A percentile compares a stretch with the other conserved stretches of the same genome.
These are phyloP conservation scores for Drechslerella coelobrocha DNA, from an alignment of 2,329 filamentous ascomycete genomes.

Conservation along the genomic window DNA sequence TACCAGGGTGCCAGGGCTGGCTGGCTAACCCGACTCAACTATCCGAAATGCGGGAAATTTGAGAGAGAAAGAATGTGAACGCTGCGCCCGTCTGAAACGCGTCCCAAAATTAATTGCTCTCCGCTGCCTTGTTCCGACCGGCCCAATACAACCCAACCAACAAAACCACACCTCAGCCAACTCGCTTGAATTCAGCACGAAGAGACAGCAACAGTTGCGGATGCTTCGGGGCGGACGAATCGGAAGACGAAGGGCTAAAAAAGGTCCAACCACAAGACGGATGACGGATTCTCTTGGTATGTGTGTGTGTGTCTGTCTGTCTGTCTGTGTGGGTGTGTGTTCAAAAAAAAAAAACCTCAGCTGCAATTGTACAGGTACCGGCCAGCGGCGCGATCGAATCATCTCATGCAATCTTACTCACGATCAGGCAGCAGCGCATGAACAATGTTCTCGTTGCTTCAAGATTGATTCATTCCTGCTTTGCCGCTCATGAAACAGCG, in stretches of 20 bases:
- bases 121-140: not conserved
- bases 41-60: constrained; percentile 6
- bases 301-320: not conserved
- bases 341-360: too few relatives aligned
- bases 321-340: too few relatives aligned
- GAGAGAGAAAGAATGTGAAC: not conserved
- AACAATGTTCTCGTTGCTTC: constrained; percentile 17
- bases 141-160: too few relatives aligned
- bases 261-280: too few relatives aligned
- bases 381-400: too few relatives aligned
- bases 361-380: too few relatives aligned
- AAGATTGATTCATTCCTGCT: constrained; percentile 8
- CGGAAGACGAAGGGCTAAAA: not conserved
- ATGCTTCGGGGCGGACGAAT: constrained; percentile 2
- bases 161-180: too few relatives aligned
- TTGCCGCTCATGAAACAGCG: constrained; percentile 40
- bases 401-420: constrained; percentile 31
- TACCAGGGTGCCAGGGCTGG: not conserved
- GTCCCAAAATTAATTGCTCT: constrained; percentile 5
- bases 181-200: too few relatives aligned
- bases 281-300: not conserved
- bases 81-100: not conserved
- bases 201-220: not conserved
- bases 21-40: not conserved
- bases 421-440: constrained; percentile 46